Base-by-base conservation (phyloP, 1,284 basidiomycete species). In the Neonothopanus nambi region DNA sequence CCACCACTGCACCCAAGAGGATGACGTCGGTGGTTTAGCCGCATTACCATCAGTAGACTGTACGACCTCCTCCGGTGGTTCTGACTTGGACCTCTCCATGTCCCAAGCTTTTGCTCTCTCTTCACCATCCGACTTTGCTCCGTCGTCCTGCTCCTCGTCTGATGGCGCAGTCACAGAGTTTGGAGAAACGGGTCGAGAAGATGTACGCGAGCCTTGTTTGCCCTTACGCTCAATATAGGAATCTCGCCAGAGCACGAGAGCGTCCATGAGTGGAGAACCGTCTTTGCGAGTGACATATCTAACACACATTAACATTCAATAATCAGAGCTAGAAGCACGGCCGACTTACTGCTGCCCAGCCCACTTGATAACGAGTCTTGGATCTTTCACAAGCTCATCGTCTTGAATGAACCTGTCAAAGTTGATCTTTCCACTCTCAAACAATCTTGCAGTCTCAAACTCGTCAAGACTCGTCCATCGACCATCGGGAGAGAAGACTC, bases 1-100 rank as follows among this genome's bases (percentile, higher is more conserved):
- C 89, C 87, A 91, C 89, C 88, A 91, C 46, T 84, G 77, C 38
- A 78, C 81, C 88, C 89, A 91, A 13, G 84, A 84, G 3, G 78
- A 79, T 9, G 82, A 82, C 0, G 79, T 78, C n/a, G 83, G 77
- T 7, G 73, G 69, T 50, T 76, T 73, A 46, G 64, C 61, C 4
- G 64, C 56, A 9, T 62, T 60, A 33, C 59, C 57, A 18, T 60
- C 61, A 33, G 61, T 54, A n/a, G 46, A 43, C 21, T 57, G 59
- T n/a, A 60, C 47, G 46, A 57, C 54, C 41, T 64, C 54, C 57
- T 70, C 66, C 11, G 67, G 67, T 36, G 72, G 72, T 59, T 75
- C 73, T 21, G 75, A 75, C 44, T 75, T 75, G 8, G 71, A 70
- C 23, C 72, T 23, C 20, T 54, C 51, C 5, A 57, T 30, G 5